These are phyloP conservation scores for Serendipita indica DNA, from an alignment of 768 basidiomycete species.

Conservation along the genomic window DNA sequence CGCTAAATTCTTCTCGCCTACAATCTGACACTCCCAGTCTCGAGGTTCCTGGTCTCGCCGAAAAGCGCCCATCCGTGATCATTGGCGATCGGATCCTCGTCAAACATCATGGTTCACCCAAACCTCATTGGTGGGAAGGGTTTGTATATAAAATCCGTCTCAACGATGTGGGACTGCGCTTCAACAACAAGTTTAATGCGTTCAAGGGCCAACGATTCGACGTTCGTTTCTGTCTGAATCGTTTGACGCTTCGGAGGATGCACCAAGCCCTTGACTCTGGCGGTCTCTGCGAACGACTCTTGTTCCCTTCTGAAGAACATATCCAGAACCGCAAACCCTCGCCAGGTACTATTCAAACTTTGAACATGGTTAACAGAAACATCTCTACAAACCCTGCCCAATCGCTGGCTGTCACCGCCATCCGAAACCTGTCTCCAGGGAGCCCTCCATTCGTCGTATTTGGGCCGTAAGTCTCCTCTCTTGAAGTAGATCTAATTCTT, in stretches of 20 bases:
- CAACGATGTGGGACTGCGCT: slow-evolving; percentile 37
- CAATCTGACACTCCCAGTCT: slow-evolving; percentile 22
- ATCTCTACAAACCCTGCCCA: slow-evolving; percentile 35
- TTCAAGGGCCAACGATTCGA: slow-evolving; percentile 29
- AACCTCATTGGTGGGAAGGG: slow-evolving; percentile 43
- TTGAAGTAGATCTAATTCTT: neutral
- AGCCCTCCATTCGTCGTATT: slow-evolving; percentile 43
- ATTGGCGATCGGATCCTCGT: slow-evolving; percentile 33
- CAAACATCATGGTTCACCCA: slow-evolving; percentile 25
- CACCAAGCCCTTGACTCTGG: slow-evolving; percentile 40
- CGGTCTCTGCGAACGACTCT: slow-evolving; percentile 31
- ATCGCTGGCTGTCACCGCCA: slow-evolving; percentile 33
- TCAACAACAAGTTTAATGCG: slow-evolving; percentile 29
- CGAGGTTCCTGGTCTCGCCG: slow-evolving; percentile 36
- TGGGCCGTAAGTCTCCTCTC: slow-evolving; percentile 35
- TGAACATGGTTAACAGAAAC: slow-evolving; percentile 26
- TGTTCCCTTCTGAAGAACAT: slow-evolving; percentile 33
- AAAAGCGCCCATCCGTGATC: slow-evolving; percentile 42
- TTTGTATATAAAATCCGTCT: slow-evolving; percentile 38
- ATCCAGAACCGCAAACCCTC: slow-evolving; percentile 15
- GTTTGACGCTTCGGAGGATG: slow-evolving; percentile 40
- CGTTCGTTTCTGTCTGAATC: slow-evolving; percentile 40
- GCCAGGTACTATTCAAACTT: slow-evolving; percentile 10
- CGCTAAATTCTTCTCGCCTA: neutral
- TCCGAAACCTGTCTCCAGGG: slow-evolving; percentile 31